Conservation (phyloP, 495 filamentous ascomycete genomes). For the Neurospora sp. region DNA sequence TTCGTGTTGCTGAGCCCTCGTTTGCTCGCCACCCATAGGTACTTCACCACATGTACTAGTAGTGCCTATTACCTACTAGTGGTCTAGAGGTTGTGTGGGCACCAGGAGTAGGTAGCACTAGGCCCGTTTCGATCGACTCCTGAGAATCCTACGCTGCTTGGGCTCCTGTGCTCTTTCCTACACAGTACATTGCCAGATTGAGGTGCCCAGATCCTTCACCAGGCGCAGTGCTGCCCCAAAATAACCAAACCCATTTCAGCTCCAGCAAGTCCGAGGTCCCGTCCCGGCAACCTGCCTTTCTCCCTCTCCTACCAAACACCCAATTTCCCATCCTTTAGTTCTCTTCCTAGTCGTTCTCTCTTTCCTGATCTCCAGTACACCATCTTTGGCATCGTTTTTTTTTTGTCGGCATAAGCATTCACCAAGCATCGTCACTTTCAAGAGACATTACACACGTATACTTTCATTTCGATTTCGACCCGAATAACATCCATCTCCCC, state of each 20-base stretch:
- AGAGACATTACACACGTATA: background rate
- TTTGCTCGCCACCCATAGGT: background rate
- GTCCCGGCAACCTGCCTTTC: background rate
- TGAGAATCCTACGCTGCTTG: slow-evolving; percentile 15
- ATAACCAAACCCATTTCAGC: background rate
- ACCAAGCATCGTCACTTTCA: background rate
- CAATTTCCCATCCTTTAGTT: background rate
- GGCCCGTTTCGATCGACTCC: slow-evolving; percentile 19
- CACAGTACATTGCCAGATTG: background rate
- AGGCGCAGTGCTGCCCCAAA: background rate
- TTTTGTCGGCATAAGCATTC: background rate
- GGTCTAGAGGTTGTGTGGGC: background rate
- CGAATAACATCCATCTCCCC: background rate
- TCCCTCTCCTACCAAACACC: background rate
- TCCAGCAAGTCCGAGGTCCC: background rate
- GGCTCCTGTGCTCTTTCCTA: background rate
- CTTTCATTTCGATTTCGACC: background rate
- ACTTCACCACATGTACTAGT: background rate
- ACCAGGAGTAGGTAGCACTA: slow-evolving; percentile 7
- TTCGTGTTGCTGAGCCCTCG: background rate
- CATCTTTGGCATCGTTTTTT: background rate
- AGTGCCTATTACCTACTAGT: background rate
- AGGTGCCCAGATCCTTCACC: background rate
- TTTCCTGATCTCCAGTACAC: background rate
- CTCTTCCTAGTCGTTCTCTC: background rate